Evolutionary conservation across 2,329 filamentous ascomycete genomes (phyloP).

Genomic region (Aureobasidium sp.): DNA sequence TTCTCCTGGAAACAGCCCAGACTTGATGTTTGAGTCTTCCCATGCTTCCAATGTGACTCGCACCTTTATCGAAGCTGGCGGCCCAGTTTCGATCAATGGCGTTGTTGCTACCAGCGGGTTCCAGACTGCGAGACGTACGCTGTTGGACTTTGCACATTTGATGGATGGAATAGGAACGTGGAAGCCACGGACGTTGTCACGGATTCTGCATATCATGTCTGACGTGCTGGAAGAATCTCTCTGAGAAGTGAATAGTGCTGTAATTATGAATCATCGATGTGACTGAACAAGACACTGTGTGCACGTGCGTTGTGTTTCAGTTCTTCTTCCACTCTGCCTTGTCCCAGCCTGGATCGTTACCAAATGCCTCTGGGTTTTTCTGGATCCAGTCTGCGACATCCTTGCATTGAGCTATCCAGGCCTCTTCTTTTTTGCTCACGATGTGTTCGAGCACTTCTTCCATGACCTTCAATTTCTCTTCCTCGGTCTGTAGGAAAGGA

Average conservation of each 20-base stretch:
- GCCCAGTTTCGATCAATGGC: conserved; percentile 39
- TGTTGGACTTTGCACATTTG: conserved; percentile 44
- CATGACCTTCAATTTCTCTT: conserved; percentile 21
- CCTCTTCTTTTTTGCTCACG: conserved; percentile 18
- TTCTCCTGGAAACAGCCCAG: conserved; percentile 8
- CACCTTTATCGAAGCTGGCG: conserved; percentile 42
- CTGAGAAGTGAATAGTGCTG: not conserved
- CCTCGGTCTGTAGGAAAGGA: conserved; percentile 22
- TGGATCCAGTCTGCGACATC: conserved; percentile 22
- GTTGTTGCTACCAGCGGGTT: conserved; percentile 42
- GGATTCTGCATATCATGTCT: conserved; percentile 48
- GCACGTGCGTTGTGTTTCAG: not conserved
- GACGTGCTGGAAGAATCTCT: conserved; percentile 36
- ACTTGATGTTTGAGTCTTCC: conserved; percentile 9
- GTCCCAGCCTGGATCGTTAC: conserved; percentile 24
- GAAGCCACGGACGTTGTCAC: conserved; percentile 42
- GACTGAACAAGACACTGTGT: not conserved
- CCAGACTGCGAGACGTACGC: conserved; percentile 41
- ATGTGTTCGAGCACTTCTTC: conserved; percentile 21
- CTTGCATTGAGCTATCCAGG: conserved; percentile 24
- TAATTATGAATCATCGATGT: not conserved
- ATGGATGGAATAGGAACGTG: conserved; percentile 46
- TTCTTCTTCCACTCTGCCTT: conserved; percentile 23
- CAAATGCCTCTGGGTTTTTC: conserved; percentile 18
- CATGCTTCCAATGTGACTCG: conserved; percentile 16